Conservation (phyloP, 371 early-diverging fungal species). For the Mucor mucedo region DNA sequence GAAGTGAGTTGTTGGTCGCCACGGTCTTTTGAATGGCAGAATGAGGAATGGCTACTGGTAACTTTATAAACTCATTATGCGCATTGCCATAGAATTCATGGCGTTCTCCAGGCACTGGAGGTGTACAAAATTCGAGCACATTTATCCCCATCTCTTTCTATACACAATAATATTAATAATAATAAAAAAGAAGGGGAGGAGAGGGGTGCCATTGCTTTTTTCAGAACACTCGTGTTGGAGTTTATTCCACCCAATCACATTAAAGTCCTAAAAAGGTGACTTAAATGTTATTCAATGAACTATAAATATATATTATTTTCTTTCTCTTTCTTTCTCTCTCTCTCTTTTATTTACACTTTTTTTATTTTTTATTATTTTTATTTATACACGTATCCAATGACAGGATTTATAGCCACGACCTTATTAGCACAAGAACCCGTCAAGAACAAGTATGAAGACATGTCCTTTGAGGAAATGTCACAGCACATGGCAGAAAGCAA, state of each 20-base stretch:
- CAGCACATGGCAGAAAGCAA: constrained; percentile 49
- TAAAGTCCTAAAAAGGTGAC: too few relatives aligned
- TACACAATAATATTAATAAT: background rate
- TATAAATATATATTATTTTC: background rate
- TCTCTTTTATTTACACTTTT: too few relatives aligned
- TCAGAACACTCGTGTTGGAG: constrained; percentile 4
- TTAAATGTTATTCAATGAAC: too few relatives aligned
- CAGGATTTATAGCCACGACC: too few relatives aligned
- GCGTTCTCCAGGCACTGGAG: constrained; percentile 68
- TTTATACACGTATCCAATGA: too few relatives aligned
- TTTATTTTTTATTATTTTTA: too few relatives aligned
- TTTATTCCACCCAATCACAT: background rate
- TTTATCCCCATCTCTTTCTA: constrained; percentile 14
- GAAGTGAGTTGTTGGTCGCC: constrained; percentile 26
- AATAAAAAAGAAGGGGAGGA: constrained; percentile 6
- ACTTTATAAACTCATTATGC: constrained; percentile 60
- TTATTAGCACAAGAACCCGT: background rate
- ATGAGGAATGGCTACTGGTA: constrained; percentile 41
- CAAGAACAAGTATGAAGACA: constrained; percentile 47
- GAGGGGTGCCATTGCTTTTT: background rate
- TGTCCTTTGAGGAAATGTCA: constrained; percentile 55
- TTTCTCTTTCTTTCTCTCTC: background rate
- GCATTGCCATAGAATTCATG: constrained; percentile 70
- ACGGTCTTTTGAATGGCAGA: constrained; percentile 16
- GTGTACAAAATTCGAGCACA: constrained; percentile 61